Evolutionary conservation across 768 basidiomycete species (phyloP).

Genomic region (Hygrophoropsis aurantiaca): DNA sequence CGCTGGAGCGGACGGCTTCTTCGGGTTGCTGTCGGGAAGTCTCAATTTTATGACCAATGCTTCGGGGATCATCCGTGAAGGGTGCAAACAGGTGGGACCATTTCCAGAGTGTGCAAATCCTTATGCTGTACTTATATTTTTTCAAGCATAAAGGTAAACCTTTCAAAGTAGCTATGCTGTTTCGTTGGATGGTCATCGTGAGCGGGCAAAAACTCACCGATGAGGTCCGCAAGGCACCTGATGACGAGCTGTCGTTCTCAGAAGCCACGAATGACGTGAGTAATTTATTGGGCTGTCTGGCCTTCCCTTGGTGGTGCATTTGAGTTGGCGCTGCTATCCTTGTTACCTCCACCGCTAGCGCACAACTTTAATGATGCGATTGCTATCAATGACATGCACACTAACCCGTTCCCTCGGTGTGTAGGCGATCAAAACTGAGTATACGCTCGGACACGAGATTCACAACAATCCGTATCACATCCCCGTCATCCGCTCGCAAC

Average conservation of each 20-base stretch:
- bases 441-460: constrained; percentile 37
- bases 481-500: constrained; percentile 23
- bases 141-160: constrained; percentile 23
- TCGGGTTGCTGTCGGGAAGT: constrained; percentile 26
- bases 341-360: neutral
- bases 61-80: constrained; percentile 26
- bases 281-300: too few species aligned
- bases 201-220: constrained; percentile 30
- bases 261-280: constrained; percentile 35
- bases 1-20: constrained; percentile 20
- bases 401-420: neutral
- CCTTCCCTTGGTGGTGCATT: too few species aligned
- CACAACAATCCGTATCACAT: constrained; percentile 29
- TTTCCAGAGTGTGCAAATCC: too few species aligned
- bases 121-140: too few species aligned
- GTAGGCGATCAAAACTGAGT: constrained; percentile 36
- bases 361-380: too few species aligned
- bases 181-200: constrained; percentile 42
- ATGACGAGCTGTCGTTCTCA: constrained; percentile 35
- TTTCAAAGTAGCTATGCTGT: constrained; percentile 30
- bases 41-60: constrained; percentile 14
- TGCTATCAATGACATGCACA: too few species aligned
- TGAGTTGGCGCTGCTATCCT: too few species aligned
- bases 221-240: constrained; percentile 40
- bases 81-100: constrained; percentile 29